Percentiles rank a stretch among this genome's conserved stretches.
Conservation (phyloP, 2,329 filamentous ascomycete species). For the Colletotrichum horii region DNA sequence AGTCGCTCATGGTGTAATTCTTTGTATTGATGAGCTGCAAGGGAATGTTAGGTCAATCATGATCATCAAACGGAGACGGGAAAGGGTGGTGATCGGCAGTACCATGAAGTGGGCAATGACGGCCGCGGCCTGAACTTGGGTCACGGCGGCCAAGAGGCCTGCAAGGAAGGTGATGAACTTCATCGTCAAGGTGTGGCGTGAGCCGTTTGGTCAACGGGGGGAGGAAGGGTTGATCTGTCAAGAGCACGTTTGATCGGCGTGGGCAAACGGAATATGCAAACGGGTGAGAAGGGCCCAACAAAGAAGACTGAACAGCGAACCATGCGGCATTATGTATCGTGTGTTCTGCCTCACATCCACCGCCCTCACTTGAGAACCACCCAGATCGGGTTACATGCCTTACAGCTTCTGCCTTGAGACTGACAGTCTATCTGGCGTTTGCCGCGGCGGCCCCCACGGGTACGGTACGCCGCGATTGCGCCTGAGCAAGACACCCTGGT, state of each 20-base stretch:
- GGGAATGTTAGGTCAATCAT: neutral
- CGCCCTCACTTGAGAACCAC: neutral
- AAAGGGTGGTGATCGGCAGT: neutral
- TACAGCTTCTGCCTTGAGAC: neutral
- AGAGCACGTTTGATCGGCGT: neutral
- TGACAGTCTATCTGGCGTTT: neutral
- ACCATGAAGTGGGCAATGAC: slow-evolving; percentile 23
- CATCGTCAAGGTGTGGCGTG: slow-evolving; percentile 4
- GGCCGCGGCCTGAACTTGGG: slow-evolving; percentile 7
- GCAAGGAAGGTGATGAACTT: neutral
- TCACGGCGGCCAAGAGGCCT: slow-evolving; percentile 2
- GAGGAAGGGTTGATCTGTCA: neutral
- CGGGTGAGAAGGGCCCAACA: neutral
- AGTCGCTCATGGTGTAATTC: slow-evolving; percentile 40
- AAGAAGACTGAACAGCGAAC: neutral
- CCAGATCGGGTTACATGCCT: neutral
- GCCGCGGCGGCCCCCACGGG: neutral
- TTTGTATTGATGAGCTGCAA: slow-evolving; percentile 14
- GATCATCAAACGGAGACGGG: neutral
- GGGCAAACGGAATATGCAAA: neutral
- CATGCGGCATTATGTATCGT: slow-evolving; percentile 14
- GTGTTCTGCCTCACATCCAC: neutral
- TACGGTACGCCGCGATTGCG: neutral
- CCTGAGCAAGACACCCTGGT: neutral
- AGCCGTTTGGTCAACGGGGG: neutral